Conservation (phyloP, 1,284 basidiomycete species). For the Sutorius eximius region DNA sequence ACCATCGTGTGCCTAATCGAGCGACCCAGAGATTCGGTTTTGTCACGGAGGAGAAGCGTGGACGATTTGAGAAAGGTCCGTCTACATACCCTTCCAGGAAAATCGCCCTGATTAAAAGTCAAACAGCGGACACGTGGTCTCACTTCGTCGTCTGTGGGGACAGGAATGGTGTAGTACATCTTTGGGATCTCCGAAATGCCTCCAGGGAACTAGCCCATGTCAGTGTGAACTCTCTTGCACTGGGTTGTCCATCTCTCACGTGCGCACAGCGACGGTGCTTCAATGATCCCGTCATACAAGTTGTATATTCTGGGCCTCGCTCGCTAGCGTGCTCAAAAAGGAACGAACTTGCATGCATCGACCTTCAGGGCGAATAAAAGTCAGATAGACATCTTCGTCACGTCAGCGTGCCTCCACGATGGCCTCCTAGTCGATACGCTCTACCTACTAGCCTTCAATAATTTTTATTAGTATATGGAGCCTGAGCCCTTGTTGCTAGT, state of each 20-base stretch:
- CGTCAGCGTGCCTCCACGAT: not conserved
- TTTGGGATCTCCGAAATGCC: constrained; percentile 51
- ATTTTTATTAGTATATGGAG: not conserved
- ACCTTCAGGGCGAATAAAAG: constrained; percentile 7
- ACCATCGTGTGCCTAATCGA: constrained; percentile 39
- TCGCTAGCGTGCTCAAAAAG: constrained; percentile 41
- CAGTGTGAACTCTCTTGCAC: constrained; percentile 7
- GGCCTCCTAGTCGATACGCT: not conserved
- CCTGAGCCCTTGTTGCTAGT: not conserved
- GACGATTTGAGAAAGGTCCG: constrained; percentile 46
- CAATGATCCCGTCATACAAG: constrained; percentile 41
- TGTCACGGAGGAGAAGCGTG: constrained; percentile 37
- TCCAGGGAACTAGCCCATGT: constrained; percentile 33
- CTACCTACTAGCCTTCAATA: not conserved
- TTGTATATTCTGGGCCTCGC: constrained; percentile 34
- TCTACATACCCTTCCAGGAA: not conserved
- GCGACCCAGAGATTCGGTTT: constrained; percentile 49
- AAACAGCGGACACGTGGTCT: constrained; percentile 32
- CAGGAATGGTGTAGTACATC: constrained; percentile 41
- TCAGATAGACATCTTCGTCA: not conserved
- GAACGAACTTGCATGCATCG: constrained; percentile 25
- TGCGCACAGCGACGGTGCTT: constrained; percentile 36
- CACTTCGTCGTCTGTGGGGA: constrained; percentile 46
- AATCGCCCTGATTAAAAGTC: not conserved
- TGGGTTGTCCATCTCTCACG: not conserved